These are phyloP conservation scores for Alternaria dauci DNA, from an alignment of 2,329 filamentous ascomycete species.

Conservation along the genomic window DNA sequence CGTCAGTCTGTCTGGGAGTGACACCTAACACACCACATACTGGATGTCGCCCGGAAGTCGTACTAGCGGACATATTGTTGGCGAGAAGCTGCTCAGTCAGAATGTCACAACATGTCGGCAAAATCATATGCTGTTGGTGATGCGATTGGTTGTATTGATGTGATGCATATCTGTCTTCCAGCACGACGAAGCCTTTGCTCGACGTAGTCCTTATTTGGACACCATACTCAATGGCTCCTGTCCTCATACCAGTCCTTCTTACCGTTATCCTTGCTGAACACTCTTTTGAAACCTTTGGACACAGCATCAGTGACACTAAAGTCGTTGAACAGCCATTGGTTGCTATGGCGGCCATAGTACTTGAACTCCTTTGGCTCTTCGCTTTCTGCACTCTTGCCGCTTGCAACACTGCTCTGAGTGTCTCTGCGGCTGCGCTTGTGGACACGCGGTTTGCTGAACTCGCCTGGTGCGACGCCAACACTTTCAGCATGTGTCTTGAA, in stretches of 20 bases:
- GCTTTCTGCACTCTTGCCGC: constrained; percentile 19
- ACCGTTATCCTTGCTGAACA: constrained; percentile 33
- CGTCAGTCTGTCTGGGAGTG: no score
- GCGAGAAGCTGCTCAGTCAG: background rate
- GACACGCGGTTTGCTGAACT: constrained; percentile 42
- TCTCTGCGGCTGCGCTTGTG: constrained; percentile 26
- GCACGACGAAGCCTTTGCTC: background rate
- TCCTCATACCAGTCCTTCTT: constrained; percentile 27
- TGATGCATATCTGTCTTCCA: background rate
- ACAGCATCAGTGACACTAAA: constrained; percentile 48
- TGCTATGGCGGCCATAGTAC: constrained; percentile 49
- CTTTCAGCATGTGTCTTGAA: constrained; percentile 23
- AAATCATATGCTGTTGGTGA: background rate
- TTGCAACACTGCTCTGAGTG: constrained; percentile 22
- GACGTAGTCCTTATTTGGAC: background rate
- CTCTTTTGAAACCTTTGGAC: constrained; percentile 40
- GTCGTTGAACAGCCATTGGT: constrained; percentile 51
- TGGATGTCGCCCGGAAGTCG: background rate
- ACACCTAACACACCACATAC: background rate
- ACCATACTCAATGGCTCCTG: constrained; percentile 2
- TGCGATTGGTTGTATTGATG: background rate
- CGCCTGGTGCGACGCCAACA: constrained; percentile 32
- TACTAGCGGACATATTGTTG: background rate
- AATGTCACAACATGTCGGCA: background rate
- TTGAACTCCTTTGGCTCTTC: constrained; percentile 37